These are phyloP conservation scores for Chenopodium album DNA, from an alignment of 148 eudicot genomes.

Conservation along the genomic window DNA sequence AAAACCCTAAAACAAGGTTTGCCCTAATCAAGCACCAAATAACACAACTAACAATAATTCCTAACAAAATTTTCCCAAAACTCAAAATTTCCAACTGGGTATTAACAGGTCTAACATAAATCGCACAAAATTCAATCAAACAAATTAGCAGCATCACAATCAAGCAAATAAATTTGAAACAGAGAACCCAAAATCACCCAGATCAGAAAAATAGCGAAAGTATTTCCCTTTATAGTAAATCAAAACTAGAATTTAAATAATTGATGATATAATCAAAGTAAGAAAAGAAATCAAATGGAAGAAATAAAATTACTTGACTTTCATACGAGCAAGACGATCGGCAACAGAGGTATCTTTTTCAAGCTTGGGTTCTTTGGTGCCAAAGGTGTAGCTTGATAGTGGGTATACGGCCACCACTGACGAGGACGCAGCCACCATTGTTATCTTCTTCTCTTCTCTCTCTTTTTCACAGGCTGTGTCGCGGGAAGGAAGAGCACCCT, in stretches of 20 bases:
- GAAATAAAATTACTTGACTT: conserved; percentile 54
- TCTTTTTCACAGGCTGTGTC: neutral
- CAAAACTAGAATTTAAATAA: neutral
- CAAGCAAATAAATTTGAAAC: neutral
- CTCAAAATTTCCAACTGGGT: neutral
- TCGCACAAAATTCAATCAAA: neutral
- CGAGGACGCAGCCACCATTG: conserved; percentile 47
- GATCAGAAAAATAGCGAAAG: conserved; percentile 9
- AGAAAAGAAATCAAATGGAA: neutral
- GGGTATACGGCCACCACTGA: conserved; percentile 67
- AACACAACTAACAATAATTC: neutral
- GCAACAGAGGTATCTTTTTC: conserved; percentile 97
- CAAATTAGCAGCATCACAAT: neutral
- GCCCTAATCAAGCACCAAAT: conserved; percentile 1
- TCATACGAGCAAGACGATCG: conserved; percentile 96
- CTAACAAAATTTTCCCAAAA: neutral
- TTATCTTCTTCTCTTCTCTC: conserved; percentile 4
- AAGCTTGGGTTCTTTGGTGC: conserved; percentile 86
- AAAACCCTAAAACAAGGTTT: conserved; percentile 25
- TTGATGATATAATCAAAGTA: neutral
- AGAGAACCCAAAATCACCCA: neutral
- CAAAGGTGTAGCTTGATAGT: conserved; percentile 77
- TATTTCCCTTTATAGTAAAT: neutral
- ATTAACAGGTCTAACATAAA: neutral
- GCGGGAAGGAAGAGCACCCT: conserved; percentile 10